Percentiles rank a stretch among this genome's conserved stretches.
Evolutionary conservation across 805 yeast species (phyloP).

Genomic region (Alloascoidea africana): DNA sequence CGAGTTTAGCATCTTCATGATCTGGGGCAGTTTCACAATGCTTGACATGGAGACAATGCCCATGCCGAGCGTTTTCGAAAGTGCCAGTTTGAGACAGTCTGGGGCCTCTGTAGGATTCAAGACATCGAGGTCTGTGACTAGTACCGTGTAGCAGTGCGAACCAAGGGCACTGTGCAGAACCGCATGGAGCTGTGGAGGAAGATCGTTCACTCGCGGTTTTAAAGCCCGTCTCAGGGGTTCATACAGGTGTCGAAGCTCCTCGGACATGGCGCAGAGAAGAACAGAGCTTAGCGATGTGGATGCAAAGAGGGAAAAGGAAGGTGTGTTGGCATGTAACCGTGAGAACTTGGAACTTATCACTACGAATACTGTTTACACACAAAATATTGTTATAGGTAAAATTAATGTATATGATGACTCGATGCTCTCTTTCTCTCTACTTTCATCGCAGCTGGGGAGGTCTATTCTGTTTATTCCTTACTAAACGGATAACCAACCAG

Average conservation of each 20-base stretch:
- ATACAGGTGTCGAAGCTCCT: not conserved
- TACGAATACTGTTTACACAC: too few relatives aligned
- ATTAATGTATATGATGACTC: too few relatives aligned
- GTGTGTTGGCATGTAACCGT: too few relatives aligned
- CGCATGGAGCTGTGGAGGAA: not conserved
- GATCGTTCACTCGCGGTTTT: not conserved
- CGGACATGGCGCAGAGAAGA: too few relatives aligned
- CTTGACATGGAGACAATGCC: constrained; percentile 22
- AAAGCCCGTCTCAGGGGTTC: not conserved
- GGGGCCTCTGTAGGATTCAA: constrained; percentile 1
- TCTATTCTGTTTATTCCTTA: constrained; percentile 45
- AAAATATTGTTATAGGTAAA: too few relatives aligned
- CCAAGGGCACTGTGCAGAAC: not conserved
- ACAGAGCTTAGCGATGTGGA: too few relatives aligned
- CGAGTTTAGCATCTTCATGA: constrained; percentile 17
- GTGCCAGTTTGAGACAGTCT: constrained; percentile 15
- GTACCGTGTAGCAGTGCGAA: not conserved
- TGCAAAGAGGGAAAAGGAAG: too few relatives aligned
- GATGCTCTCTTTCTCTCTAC: too few relatives aligned
- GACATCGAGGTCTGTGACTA: not conserved
- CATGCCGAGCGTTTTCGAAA: constrained; percentile 19
- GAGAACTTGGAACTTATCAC: too few relatives aligned
- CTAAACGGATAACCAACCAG: constrained; percentile 68
- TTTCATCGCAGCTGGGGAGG: too few relatives aligned
- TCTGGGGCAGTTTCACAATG: constrained; percentile 26